A percentile compares a stretch with the other conserved stretches of the same genome.
phyloP scores from a whole-genome alignment of 2,329 filamentous ascomycete genomes.

The Verticillium albo-atrum region DNA sequence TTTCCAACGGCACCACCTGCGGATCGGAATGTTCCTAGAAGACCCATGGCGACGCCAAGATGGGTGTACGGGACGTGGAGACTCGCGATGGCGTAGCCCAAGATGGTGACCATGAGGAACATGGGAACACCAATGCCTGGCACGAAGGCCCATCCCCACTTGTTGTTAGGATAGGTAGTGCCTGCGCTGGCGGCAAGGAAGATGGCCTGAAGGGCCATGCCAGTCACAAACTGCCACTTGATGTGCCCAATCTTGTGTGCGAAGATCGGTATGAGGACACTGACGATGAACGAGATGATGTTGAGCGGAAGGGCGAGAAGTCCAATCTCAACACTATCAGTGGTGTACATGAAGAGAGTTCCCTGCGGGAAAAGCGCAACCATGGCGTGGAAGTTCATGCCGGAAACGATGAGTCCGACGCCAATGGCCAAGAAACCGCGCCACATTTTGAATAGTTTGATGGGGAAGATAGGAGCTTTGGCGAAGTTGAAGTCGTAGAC shows the following conservation, averaged over 20 bases:
- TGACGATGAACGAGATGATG: conserved; percentile 5
- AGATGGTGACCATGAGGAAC: conserved; percentile 25
- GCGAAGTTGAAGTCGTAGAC: conserved; percentile 17
- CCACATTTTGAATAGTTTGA: conserved; percentile 20
- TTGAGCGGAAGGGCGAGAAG: conserved; percentile 5
- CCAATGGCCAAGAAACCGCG: conserved; percentile 23
- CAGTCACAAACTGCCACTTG: conserved; percentile 22
- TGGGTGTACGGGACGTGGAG: conserved; percentile 23
- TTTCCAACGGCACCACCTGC: conserved; percentile 26
- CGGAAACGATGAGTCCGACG: conserved; percentile 23
- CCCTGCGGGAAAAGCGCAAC: conserved; percentile 21
- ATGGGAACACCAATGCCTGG: conserved; percentile 24
- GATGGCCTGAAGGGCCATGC: conserved; percentile 21
- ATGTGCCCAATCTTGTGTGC: conserved; percentile 25
- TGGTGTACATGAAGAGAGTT: conserved; percentile 24
- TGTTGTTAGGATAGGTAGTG: conserved; percentile 19
- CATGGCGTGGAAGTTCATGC: conserved; percentile 23
- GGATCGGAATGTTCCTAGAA: conserved; percentile 24
- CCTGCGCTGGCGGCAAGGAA: conserved; percentile 21
- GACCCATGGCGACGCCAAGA: conserved; percentile 22
- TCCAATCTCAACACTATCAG: conserved; percentile 21
- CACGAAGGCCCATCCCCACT: conserved; percentile 21
- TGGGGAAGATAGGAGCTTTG: conserved; percentile 18
- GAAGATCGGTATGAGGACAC: conserved; percentile 19
- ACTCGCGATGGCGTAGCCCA: conserved; percentile 22